A percentile compares a stretch with the other conserved stretches of the same genome.
These are phyloP conservation scores for Ceratonia siliqua DNA, from an alignment of 306 rosid genomes.

Conservation along the genomic window DNA sequence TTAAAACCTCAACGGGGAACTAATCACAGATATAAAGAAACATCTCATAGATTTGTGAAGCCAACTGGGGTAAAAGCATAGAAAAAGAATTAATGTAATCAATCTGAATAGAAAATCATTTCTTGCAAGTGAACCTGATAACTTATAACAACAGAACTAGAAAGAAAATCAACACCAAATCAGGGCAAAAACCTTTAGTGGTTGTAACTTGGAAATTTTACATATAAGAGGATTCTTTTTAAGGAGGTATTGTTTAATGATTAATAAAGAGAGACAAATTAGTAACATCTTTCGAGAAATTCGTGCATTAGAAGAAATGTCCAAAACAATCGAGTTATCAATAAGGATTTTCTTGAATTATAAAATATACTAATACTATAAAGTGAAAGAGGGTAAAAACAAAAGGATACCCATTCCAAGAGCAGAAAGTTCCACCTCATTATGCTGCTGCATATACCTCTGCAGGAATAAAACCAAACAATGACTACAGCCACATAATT, in stretches of 20 bases:
- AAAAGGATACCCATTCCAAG: conserved; percentile 50
- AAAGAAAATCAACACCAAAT: not conserved
- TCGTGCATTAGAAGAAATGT: no score
- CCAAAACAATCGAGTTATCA: not conserved
- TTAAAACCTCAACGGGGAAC: not conserved
- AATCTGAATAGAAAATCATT: not conserved
- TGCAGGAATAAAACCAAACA: conserved; percentile 3
- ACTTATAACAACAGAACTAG: not conserved
- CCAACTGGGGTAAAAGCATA: not conserved
- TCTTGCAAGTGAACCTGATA: not conserved
- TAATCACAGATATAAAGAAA: not conserved
- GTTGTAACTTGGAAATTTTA: no score
- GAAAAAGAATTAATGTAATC: not conserved
- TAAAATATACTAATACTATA: not conserved
- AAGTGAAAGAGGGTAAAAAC: not conserved
- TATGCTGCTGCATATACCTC: conserved; percentile 51
- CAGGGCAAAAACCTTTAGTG: no score
- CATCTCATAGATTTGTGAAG: not conserved
- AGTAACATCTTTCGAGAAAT: no score
- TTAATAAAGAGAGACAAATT: no score
- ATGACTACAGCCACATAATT: not conserved
- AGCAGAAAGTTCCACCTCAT: conserved; percentile 55
- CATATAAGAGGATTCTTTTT: no score
- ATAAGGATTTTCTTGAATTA: not conserved
- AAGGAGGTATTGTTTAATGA: no score